These are phyloP conservation scores for Filosporella fistucella DNA, from an alignment of 495 filamentous ascomycete species.

Conservation along the genomic window DNA sequence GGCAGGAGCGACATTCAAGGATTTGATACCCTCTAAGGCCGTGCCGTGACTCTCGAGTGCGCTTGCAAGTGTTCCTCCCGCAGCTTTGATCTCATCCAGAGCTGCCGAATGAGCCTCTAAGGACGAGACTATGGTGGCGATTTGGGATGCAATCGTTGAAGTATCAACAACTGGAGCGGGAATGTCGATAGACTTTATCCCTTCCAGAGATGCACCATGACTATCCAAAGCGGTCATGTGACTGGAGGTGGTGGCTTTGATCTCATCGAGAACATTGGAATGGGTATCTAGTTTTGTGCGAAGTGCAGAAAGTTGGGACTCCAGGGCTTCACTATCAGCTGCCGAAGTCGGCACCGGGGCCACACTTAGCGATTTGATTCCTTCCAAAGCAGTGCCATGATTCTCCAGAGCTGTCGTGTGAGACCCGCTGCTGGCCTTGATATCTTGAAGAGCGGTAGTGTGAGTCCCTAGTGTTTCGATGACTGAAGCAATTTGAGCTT, in stretches of 20 bases:
- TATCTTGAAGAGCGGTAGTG: slow-evolving; percentile 2
- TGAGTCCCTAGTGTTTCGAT: slow-evolving; percentile 1
- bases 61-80: neutral
- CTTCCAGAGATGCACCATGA: neutral
- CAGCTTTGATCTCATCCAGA: slow-evolving; percentile 1
- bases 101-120: neutral
- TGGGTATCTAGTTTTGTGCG: slow-evolving; percentile 5
- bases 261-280: neutral
- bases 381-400: neutral
- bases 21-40: slow-evolving; percentile 3
- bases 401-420: neutral
- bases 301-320: slow-evolving; percentile 1
- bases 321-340: neutral
- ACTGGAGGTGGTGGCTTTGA: neutral
- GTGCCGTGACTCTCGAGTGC: neutral
- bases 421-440: neutral
- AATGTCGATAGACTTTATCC: neutral
- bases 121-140: neutral
- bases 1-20: neutral
- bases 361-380: neutral
- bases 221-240: neutral
- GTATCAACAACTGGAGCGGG: neutral
- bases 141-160: neutral
- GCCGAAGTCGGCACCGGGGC: neutral
- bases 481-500: slow-evolving; percentile 1